A percentile compares a stretch with the other conserved stretches of the same genome.
Conservation (phyloP, 805 yeast species). For the Sugiyamaella valdiviana region DNA sequence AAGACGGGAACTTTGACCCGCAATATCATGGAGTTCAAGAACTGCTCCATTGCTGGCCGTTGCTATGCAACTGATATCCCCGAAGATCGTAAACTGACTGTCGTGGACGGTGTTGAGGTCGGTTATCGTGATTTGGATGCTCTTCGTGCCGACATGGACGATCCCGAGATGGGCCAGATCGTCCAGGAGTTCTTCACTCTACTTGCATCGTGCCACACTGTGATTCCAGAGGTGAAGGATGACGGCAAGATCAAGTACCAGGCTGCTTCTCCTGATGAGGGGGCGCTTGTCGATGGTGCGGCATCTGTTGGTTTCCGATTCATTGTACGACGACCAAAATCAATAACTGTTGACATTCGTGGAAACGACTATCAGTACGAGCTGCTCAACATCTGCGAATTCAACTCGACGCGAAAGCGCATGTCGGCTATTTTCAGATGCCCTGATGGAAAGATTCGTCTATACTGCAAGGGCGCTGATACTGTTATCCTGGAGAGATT, state of each 20-base stretch:
- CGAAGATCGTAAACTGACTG: slow-evolving; percentile 72
- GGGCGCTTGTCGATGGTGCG: slow-evolving; percentile 96
- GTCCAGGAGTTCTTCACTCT: slow-evolving; percentile 76
- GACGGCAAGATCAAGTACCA: slow-evolving; percentile 67
- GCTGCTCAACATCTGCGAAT: slow-evolving; percentile 85
- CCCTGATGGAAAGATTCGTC: slow-evolving; percentile 85
- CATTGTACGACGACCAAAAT: slow-evolving; percentile 75
- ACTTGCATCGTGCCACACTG: slow-evolving; percentile 93
- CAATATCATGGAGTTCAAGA: slow-evolving; percentile 93
- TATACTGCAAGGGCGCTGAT: slow-evolving; percentile 97
- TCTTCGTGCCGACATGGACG: slow-evolving; percentile 42
- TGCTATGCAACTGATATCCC: slow-evolving; percentile 87
- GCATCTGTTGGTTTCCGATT: slow-evolving; percentile 82
- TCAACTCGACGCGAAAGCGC: slow-evolving; percentile 94
- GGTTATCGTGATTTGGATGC: slow-evolving; percentile 72
- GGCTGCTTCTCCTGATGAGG: slow-evolving; percentile 99
- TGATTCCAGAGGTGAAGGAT: slow-evolving; percentile 74
- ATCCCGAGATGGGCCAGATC: slow-evolving; percentile 35
- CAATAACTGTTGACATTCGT: slow-evolving; percentile 57
- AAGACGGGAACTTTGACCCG: slow-evolving; percentile 96
- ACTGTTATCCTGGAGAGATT: slow-evolving; percentile 88
- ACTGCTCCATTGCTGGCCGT: slow-evolving; percentile 87
- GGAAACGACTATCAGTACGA: slow-evolving; percentile 60
- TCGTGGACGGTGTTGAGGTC: slow-evolving; percentile 71
- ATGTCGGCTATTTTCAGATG: slow-evolving; percentile 93